Evolutionary conservation across 2,329 filamentous ascomycete species (phyloP), one percentile per base, ranked within the genome.

Genomic region (Paracamarosporium sp.): DNA sequence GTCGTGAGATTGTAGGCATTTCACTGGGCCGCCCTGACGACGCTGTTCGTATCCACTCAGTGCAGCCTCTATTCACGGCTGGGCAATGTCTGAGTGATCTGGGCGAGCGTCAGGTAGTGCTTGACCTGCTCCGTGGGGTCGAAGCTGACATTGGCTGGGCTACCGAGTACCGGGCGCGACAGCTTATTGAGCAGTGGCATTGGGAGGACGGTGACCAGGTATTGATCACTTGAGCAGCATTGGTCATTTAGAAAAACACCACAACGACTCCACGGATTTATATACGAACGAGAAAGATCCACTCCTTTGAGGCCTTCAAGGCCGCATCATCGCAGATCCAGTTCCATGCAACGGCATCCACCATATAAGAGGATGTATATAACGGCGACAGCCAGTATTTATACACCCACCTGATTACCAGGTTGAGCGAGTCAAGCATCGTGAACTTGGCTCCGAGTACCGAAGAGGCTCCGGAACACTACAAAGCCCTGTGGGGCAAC

Each of bases 71-170:
- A 9, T 88, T 86, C 71, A 85, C 87, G 17, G 86, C 85, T 24
- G 86, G 86, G 0, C 83, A 87, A 66, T 87, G 86, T 67, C 76
- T 89, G 30, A 83, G 80, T 8, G 80, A 85, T 53, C 72, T 77
- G 27, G 76, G 75, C 11, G 86, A 88, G 71, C 82, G 86, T 15
- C 74, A 81, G 33, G 78, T 84, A 1, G 80, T 89, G 9, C 64
- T 89, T 35, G 78, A 81, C 12, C 69, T 89, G 35, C 73, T 90
- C 20, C 77, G 80, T 25, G 85, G 82, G 11, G 83, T 90, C 27
- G 86, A 90, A 70, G 76, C 73, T n/a, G 87, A 90, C 64, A 80
- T 86, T 38, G 87, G 86, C 2, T 88, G 86, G 82, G 84, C 85
- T 2, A 88, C 87, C 46, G 80, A 86, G 64, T 88, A 88, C 70